Conservation (phyloP, 78 protist species). For the Dictyostelium purpureum region DNA sequence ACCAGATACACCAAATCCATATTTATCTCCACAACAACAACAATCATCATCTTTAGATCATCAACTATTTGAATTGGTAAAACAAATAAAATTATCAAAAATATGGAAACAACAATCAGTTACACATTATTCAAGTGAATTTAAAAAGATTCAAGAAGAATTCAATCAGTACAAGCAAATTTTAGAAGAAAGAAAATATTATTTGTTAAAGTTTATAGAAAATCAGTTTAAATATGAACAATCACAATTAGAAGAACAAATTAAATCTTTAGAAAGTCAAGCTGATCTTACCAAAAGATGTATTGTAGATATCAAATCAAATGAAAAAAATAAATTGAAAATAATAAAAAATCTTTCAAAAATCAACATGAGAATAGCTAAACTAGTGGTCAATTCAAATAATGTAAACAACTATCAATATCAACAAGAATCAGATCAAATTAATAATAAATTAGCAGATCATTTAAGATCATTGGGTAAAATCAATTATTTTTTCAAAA, state of each 20-base stretch:
- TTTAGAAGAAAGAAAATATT: background rate
- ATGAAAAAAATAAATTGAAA: slow-evolving; percentile 23
- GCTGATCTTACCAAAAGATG: background rate
- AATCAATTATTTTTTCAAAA: background rate
- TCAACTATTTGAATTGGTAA: slow-evolving; percentile 9
- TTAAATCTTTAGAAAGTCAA: background rate
- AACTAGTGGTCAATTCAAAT: background rate
- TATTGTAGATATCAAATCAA: background rate
- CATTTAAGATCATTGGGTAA: background rate
- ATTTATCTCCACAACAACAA: slow-evolving; percentile 14
- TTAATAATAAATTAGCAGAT: background rate
- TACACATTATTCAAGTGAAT: background rate
- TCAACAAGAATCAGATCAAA: background rate
- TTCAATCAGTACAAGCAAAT: background rate
- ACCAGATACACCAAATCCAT: background rate
- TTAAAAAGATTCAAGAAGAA: background rate
- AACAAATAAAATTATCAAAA: background rate
- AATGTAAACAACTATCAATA: slow-evolving; percentile 6
- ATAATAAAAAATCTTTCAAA: background rate
- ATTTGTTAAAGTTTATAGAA: background rate
- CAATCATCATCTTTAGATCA: background rate
- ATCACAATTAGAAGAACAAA: background rate
- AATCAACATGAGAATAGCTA: background rate
- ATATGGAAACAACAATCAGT: background rate
- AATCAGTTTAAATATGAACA: slow-evolving; percentile 7